phyloP scores from a whole-genome alignment of 352 stramenopile genomes.

The Pythium apleroticum region DNA sequence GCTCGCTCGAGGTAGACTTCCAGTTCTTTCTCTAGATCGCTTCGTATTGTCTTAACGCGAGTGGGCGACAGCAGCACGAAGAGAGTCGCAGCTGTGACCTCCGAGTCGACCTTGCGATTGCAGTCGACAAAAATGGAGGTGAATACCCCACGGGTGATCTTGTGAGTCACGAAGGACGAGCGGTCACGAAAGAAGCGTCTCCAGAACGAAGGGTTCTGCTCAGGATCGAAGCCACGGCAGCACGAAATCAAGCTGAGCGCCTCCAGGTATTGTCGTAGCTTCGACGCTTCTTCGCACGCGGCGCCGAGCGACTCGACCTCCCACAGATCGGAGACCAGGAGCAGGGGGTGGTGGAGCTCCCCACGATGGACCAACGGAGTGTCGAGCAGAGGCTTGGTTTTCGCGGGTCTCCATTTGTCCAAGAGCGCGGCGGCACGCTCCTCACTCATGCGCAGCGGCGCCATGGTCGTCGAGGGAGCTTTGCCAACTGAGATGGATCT shows the following conservation, averaged over 20 bases:
- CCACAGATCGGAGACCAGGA: too few species aligned
- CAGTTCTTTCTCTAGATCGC: too few species aligned
- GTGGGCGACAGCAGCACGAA: too few species aligned
- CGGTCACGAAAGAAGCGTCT: neutral
- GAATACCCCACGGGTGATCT: too few species aligned
- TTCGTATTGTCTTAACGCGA: too few species aligned
- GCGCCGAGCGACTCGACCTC: too few species aligned
- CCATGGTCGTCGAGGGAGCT: neutral
- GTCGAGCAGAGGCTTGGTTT: neutral
- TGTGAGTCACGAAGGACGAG: too few species aligned
- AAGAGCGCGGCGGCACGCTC: neutral
- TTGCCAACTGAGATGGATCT: neutral
- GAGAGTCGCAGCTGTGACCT: too few species aligned
- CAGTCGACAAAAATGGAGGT: too few species aligned
- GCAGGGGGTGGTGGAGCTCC: neutral
- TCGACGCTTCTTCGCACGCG: too few species aligned
- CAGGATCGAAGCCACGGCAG: constrained; percentile 4
- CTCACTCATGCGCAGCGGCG: neutral
- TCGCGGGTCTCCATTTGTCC: neutral
- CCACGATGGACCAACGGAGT: neutral
- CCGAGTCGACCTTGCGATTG: too few species aligned
- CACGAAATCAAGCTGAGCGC: neutral
- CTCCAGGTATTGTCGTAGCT: neutral
- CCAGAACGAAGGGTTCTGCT: constrained; percentile 3
- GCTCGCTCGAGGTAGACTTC: too few species aligned